Base-by-base conservation (phyloP, 257 asterid genomes). In the Perilla frutescens region DNA sequence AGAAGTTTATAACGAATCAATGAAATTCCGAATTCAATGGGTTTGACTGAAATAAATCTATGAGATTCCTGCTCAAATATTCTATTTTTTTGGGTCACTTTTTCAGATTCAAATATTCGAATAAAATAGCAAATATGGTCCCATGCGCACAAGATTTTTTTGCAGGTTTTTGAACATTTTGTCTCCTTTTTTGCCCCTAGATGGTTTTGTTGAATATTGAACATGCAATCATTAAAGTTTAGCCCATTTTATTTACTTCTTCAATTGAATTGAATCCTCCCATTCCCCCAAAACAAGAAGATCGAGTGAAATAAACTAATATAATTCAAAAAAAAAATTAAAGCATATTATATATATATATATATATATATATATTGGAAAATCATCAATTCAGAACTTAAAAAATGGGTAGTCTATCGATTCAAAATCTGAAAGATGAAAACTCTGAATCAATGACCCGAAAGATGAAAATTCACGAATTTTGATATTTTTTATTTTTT, bases 101-200 rank as follows among this genome's bases (percentile, higher is more conserved):
- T 36, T 44, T 13, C 49, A 1, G 15, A 34, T 71, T 59, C 68
- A 62, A 61, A 39, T 49, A 50, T 50, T 62, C 15, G 36, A 50
- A 36, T n/a, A 44, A 40, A 34, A 37, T 11, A 26, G 36, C 10
- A 36, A 15, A 15, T 9, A 53, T 44, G 76, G 61, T 1, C 51
- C 76, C 68, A 58, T 60, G 32, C 12, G 36, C 44, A 40, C 12
- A 39, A 54, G 41, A 54, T 9, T 10, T 44, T 55, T 53, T 31
- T 58, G 60, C 49, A 49, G 43, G 31, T 15, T 39, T 50, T 7
- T 31, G 20, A 40, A 51, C 31, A 50, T 51, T 39, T 73, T 73
- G 34, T 39, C 41, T 20, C 60, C 48, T 55, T 41, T 32, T 41
- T 32, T 20, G 4, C 36, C 29, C 20, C 40, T 11, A 12, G 36